These are phyloP conservation scores for Chloris gayana DNA, from an alignment of 176 grass and related monocot species.

Conservation along the genomic window DNA sequence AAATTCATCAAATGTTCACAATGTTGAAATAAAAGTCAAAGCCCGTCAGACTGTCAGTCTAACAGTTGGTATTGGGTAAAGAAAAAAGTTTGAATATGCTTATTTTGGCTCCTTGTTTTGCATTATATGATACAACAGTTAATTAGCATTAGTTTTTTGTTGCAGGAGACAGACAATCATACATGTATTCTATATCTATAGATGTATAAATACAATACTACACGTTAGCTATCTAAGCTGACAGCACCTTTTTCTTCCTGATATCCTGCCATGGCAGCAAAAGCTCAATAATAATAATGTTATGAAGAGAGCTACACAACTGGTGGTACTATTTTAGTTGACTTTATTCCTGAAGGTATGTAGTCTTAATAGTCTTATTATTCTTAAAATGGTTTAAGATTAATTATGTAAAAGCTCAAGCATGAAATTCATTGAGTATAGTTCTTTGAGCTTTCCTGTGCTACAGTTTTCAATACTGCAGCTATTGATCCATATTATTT, in stretches of 20 bases:
- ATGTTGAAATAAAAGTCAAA: background rate
- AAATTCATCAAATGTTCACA: background rate
- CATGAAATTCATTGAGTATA: background rate
- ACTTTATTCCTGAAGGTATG: slow-evolving; percentile 5
- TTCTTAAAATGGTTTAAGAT: background rate
- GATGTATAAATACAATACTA: slow-evolving; percentile 7
- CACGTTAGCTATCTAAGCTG: background rate
- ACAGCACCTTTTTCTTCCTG: background rate
- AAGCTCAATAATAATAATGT: background rate
- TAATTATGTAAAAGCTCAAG: background rate
- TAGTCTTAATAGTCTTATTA: background rate
- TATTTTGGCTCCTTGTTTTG: background rate
- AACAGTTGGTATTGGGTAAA: slow-evolving; percentile 12
- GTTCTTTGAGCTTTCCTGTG: background rate
- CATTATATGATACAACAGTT: background rate
- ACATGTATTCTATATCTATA: background rate
- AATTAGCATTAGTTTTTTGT: slow-evolving; percentile 17
- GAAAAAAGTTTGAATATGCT: background rate
- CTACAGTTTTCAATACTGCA: background rate
- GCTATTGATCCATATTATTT: background rate
- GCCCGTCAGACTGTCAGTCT: background rate
- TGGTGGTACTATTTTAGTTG: background rate
- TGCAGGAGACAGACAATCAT: background rate
- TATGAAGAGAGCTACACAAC: background rate
- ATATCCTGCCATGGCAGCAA: background rate